Percentiles rank a stretch among this genome's conserved stretches.
Conservation (phyloP, 2,329 filamentous ascomycete genomes). For the Nigrograna mackinnonii region DNA sequence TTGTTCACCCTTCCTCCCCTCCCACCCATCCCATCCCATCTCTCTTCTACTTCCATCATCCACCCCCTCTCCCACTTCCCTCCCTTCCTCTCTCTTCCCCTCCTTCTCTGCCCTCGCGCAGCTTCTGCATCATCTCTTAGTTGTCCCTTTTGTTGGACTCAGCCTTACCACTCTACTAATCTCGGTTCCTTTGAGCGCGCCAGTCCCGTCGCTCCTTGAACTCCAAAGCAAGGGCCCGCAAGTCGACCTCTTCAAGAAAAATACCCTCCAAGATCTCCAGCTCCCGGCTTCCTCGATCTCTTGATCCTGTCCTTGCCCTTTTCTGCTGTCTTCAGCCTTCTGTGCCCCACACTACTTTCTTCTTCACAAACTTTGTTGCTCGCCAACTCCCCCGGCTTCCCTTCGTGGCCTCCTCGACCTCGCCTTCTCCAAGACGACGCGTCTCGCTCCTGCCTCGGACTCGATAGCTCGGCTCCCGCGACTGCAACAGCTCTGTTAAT, state of each 20-base stretch:
- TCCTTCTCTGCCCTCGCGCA: constrained; percentile 24
- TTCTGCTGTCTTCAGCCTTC: constrained; percentile 27
- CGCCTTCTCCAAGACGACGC: constrained; percentile 14
- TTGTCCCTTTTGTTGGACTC: constrained; percentile 33
- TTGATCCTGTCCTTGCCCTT: constrained; percentile 27
- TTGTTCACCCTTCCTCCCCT: constrained; percentile 52
- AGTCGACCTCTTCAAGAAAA: constrained; percentile 20
- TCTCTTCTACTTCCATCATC: constrained; percentile 58
- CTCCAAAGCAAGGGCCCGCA: constrained; percentile 23
- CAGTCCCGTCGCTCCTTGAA: constrained; percentile 40
- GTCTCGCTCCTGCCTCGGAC: constrained; percentile 13
- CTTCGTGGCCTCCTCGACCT: constrained; percentile 7
- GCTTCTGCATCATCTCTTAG: constrained; percentile 44
- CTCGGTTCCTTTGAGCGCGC: constrained; percentile 31
- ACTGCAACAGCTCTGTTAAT: constrained; percentile 36
- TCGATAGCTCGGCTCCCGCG: constrained; percentile 14
- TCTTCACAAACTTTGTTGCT: constrained; percentile 6
- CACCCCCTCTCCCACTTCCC: constrained; percentile 18
- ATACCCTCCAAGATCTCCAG: background rate
- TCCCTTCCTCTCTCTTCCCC: constrained; percentile 54
- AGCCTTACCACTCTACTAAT: constrained; percentile 31
- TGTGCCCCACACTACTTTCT: constrained; percentile 5
- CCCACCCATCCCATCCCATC: constrained; percentile 29
- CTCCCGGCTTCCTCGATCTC: constrained; percentile 15
- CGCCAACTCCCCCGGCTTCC: constrained; percentile 11